These are phyloP conservation scores for Tulasnella sp. DNA, from an alignment of 768 basidiomycete species.

Conservation along the genomic window DNA sequence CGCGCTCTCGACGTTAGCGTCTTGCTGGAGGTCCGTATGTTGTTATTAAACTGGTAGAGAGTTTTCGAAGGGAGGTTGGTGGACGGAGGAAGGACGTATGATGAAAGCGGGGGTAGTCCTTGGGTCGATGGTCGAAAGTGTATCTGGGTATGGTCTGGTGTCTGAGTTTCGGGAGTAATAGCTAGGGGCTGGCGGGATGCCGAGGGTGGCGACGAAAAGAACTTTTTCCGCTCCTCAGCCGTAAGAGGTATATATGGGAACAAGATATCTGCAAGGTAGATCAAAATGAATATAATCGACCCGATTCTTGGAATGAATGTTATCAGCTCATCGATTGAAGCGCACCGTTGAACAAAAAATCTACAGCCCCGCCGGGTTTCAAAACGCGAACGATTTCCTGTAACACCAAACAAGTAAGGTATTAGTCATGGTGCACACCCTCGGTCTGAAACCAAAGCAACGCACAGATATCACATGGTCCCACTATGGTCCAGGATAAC, in stretches of 20 bases:
- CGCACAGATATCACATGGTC: slow-evolving; percentile 5
- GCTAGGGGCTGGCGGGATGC: not conserved
- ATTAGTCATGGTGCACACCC: too few species aligned
- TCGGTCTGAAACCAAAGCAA: not conserved
- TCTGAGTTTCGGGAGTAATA: not conserved
- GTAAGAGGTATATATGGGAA: slow-evolving; percentile 2
- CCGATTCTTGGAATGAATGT: not conserved
- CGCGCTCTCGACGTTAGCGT: slow-evolving; percentile 1
- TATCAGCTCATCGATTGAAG: not conserved
- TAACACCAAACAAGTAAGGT: not conserved
- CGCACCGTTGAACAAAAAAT: slow-evolving; percentile 11
- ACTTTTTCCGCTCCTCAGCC: not conserved
- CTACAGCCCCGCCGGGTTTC: slow-evolving; percentile 10
- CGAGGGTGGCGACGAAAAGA: not conserved
- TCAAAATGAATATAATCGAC: too few species aligned
- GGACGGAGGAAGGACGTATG: not conserved
- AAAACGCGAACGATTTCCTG: slow-evolving; percentile 8
- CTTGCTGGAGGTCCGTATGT: not conserved
- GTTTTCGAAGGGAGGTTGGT: not conserved
- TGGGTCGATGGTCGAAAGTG: not conserved
- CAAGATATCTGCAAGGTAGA: slow-evolving; percentile 7
- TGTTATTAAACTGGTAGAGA: too few species aligned
- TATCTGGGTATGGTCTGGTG: too few species aligned
- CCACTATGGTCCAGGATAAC: slow-evolving; percentile 9
- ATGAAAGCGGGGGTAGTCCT: not conserved